phyloP scores from a whole-genome alignment of 2,329 filamentous ascomycete species.

The Fusarium cyanostomum region DNA sequence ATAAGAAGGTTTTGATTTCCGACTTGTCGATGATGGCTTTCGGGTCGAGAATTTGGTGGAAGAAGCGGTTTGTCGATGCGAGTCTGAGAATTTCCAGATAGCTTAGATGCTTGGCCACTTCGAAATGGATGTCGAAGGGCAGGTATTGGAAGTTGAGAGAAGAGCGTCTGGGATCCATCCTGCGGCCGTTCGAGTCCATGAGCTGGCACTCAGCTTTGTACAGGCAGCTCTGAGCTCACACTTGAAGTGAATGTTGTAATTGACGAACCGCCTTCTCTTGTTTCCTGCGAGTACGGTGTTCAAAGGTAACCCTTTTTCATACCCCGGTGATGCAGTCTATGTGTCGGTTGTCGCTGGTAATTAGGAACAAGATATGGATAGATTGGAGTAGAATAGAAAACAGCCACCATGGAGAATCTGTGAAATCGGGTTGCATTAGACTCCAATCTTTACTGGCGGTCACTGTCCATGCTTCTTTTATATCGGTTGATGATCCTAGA shows the following conservation, averaged over 20 bases:
- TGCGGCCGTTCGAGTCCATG: neutral
- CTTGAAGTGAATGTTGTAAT: neutral
- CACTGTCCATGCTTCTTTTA: neutral
- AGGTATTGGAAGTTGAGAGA: slow-evolving; percentile 13
- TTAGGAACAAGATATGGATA: neutral
- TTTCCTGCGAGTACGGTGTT: neutral
- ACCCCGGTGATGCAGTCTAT: neutral
- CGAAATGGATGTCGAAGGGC: slow-evolving; percentile 31
- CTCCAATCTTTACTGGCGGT: neutral
- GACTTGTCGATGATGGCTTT: neutral
- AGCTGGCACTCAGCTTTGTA: neutral
- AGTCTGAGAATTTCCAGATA: slow-evolving; percentile 17
- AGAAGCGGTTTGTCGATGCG: slow-evolving; percentile 18
- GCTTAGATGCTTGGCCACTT: slow-evolving; percentile 17
- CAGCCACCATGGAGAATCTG: neutral
- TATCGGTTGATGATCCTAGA: neutral
- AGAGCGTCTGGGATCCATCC: slow-evolving; percentile 7
- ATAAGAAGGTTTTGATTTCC: slow-evolving; percentile 3
- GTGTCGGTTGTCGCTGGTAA: neutral
- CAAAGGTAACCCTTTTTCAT: neutral
- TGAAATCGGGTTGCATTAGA: too few relatives aligned
- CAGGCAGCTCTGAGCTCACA: neutral
- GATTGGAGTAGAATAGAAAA: neutral
- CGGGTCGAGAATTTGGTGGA: slow-evolving; percentile 14
- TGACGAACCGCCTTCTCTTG: neutral